Conservation (phyloP, 2,329 filamentous ascomycete species). For the Talaromyces marneffei region DNA sequence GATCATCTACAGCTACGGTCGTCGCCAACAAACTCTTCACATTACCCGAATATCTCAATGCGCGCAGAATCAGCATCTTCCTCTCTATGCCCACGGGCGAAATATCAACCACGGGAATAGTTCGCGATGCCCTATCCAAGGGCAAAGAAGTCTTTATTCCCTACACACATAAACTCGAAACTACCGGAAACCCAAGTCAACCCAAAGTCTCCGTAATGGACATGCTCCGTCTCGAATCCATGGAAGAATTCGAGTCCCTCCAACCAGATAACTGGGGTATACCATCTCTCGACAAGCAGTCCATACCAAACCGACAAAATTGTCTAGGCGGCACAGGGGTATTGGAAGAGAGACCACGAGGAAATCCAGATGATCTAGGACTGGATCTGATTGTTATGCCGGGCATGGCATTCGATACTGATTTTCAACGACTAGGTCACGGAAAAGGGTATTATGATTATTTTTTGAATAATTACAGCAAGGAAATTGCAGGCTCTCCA, state of each 20-base stretch:
- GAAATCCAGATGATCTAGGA: slow-evolving; percentile 30
- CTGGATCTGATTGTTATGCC: slow-evolving; percentile 88
- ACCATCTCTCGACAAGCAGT: slow-evolving; percentile 67
- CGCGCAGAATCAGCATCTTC: slow-evolving; percentile 75
- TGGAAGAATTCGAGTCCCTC: slow-evolving; percentile 72
- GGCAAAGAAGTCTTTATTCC: slow-evolving; percentile 90
- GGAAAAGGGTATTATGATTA: slow-evolving; percentile 97
- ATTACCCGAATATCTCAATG: slow-evolving; percentile 68
- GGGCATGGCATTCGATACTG: slow-evolving; percentile 81
- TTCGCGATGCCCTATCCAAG: slow-evolving; percentile 67
- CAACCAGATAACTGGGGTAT: slow-evolving; percentile 86
- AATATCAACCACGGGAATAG: slow-evolving; percentile 75
- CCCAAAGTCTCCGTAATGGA: slow-evolving; percentile 74
- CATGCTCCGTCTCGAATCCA: slow-evolving; percentile 73
- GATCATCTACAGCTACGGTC: slow-evolving; percentile 49
- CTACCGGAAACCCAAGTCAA: slow-evolving; percentile 23
- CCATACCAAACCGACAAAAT: slow-evolving; percentile 62
- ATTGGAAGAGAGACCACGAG: slow-evolving; percentile 11
- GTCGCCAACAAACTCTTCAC: slow-evolving; percentile 61
- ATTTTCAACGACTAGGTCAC: slow-evolving; percentile 75
- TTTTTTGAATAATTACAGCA: slow-evolving; percentile 72
- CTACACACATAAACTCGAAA: slow-evolving; percentile 63
- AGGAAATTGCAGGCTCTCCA: slow-evolving; percentile 31
- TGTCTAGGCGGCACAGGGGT: slow-evolving; percentile 62
- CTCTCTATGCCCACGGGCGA: slow-evolving; percentile 88